Base-by-base conservation (phyloP, 257 asterid genomes). In the Oldenlandia corymbosa region DNA sequence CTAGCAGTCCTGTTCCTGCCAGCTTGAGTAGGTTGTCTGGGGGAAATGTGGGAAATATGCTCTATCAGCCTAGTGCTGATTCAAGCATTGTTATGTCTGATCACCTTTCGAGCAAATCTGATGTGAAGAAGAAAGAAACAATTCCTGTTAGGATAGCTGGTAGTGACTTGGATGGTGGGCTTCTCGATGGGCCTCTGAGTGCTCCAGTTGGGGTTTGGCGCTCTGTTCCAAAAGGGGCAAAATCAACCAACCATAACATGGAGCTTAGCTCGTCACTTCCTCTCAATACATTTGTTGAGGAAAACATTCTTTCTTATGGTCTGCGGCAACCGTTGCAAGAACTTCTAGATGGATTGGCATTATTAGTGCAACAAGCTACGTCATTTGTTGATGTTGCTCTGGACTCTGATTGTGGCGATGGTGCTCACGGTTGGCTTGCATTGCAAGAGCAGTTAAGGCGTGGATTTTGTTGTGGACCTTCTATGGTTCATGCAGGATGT, bases 191-290 rank as follows among this genome's bases (percentile, higher is more conserved):
- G 65, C 76, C 91, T 64, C 71, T 78, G 67, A 80, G 71, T 80
- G 86, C 99, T 41, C 95, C 96, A 65, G 88, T 93, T 75, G 99
- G 99, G 70, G 99, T 93, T 71, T 93, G 97, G 97, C 94, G 97
- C 47, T 68, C 96, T 72, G 97, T 88, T 54, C 80, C 96, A 62
- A 93, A 88, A 84, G 85, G 76, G 50, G 60, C 82, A 58, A 90
- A 90, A 69, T 70, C 90, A 60, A 72, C 77, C 60, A 54, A 82
- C 65, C 64, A 89, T 70, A 80, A 73, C 77, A 77, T 88, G 86
- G 99, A 93, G 73, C 72, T 82, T 62, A 72, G 81, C 69, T 76
- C 85, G 69, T 67, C 91, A 65, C 71, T 84, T 58, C 82, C 91
- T 23, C 91, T 84, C 39, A 87, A 85, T 81, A 80, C 96, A 49